These are phyloP conservation scores for Rhynchospora pubera DNA, from an alignment of 176 grass and related monocot genomes.

Conservation along the genomic window DNA sequence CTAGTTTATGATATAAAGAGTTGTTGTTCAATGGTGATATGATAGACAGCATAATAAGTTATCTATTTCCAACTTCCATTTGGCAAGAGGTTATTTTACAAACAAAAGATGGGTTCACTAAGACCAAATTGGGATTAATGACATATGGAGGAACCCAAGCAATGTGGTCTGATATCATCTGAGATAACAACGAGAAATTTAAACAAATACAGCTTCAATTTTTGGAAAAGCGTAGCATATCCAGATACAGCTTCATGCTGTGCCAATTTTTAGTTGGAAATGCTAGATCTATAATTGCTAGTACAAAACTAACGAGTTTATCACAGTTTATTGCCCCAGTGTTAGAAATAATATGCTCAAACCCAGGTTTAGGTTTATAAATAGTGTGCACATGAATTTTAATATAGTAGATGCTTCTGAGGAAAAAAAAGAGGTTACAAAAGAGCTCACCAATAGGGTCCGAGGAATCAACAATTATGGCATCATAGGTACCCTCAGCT, in stretches of 20 bases:
- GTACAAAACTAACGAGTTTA: neutral
- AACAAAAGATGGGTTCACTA: neutral
- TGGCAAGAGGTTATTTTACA: neutral
- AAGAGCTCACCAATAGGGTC: slow-evolving; percentile 67
- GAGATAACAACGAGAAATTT: neutral
- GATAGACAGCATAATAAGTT: neutral
- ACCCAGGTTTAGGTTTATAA: neutral
- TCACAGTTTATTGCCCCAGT: neutral
- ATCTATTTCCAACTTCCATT: neutral
- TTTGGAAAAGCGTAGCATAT: too few species aligned
- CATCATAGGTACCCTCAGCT: slow-evolving; percentile 78
- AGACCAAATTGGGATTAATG: neutral
- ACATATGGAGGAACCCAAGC: neutral
- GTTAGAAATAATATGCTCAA: neutral
- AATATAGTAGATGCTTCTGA: neutral
- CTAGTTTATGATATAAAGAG: neutral
- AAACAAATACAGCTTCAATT: neutral
- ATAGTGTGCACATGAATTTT: neutral
- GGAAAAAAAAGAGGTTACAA: neutral
- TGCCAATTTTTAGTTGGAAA: neutral
- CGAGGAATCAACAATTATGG: slow-evolving; percentile 89
- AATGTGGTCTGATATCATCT: neutral
- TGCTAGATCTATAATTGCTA: neutral
- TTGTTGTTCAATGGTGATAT: neutral
- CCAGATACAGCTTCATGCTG: neutral